These are phyloP conservation scores for Camelina hispida DNA, from an alignment of 345 rosid genomes.

Conservation along the genomic window DNA sequence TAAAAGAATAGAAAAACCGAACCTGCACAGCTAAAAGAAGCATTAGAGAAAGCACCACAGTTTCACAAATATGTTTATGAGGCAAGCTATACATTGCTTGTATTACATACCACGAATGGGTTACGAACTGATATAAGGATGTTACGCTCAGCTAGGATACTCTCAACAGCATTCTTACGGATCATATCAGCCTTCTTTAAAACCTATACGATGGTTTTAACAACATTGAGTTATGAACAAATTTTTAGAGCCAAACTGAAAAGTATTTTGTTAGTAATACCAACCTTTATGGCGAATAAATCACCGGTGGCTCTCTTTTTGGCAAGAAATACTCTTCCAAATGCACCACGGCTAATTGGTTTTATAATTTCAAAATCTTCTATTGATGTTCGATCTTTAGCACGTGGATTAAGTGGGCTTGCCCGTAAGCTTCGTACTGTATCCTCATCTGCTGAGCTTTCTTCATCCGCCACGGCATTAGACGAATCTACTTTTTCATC, in stretches of 20 bases:
- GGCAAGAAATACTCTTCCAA: conserved; percentile 92
- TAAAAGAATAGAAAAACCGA: conserved; percentile 96
- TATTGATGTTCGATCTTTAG: conserved; percentile 90
- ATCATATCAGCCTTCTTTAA: conserved; percentile 96
- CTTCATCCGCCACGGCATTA: conserved; percentile 70
- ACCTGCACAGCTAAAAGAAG: conserved; percentile 63
- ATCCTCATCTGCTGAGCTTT: conserved; percentile 85
- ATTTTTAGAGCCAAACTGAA: conserved; percentile 27
- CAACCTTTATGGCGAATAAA: conserved; percentile 92
- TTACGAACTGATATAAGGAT: conserved; percentile 91
- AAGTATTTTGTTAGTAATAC: conserved; percentile 25
- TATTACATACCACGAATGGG: conserved; percentile 91
- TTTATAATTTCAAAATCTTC: conserved; percentile 98
- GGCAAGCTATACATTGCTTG: conserved; percentile 20
- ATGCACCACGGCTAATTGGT: conserved; percentile 98
- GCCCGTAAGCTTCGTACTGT: conserved; percentile 74
- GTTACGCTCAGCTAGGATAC: conserved; percentile 93
- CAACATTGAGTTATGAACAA: conserved; percentile 20
- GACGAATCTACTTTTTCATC: conserved; percentile 76
- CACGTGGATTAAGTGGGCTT: conserved; percentile 79
- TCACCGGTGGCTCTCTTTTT: conserved; percentile 93
- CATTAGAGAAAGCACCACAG: conserved; percentile 45
- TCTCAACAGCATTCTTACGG: conserved; percentile 96
- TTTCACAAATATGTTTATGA: conserved; percentile 15
- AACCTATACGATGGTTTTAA: conserved; percentile 58